These are phyloP conservation scores for Pseudocercospora macadamiae DNA, from an alignment of 2,329 filamentous ascomycete genomes.

Conservation along the genomic window DNA sequence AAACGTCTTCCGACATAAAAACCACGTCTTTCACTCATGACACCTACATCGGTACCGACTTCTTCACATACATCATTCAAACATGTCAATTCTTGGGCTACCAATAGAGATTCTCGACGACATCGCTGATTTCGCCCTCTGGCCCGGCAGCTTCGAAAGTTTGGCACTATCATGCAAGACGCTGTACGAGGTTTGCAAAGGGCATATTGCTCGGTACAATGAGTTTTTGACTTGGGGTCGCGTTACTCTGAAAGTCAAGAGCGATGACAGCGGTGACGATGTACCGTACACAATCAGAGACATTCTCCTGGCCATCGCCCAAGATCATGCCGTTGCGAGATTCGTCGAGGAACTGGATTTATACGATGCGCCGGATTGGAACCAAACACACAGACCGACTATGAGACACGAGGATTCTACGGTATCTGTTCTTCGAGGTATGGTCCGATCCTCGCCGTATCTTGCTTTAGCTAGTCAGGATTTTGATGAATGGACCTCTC, in stretches of 20 bases:
- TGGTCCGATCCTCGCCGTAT: not conserved
- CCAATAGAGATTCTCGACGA: not conserved
- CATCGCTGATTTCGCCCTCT: not conserved
- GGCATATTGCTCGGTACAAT: slow-evolving; percentile 6
- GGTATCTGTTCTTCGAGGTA: not conserved
- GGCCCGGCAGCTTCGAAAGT: slow-evolving; percentile 8
- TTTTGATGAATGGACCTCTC: not conserved
- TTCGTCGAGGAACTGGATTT: not conserved
- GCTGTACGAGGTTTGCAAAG: slow-evolving; percentile 7
- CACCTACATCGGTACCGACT: no score
- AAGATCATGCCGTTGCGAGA: not conserved
- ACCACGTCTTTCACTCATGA: no score
- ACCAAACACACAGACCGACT: not conserved
- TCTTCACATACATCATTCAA: no score
- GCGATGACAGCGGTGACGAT: not conserved
- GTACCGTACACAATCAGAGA: not conserved
- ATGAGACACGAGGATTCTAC: no score
- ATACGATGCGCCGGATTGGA: not conserved
- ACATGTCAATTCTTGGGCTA: not conserved
- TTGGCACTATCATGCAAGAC: slow-evolving; percentile 15
- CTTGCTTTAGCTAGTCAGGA: slow-evolving; percentile 3
- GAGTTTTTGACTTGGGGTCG: not conserved
- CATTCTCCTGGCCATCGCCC: not conserved
- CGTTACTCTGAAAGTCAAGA: not conserved
- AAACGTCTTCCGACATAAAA: no score